Evolutionary conservation across 306 rosid species (phyloP), one percentile per base, ranked within the genome.

Genomic region (Adenanthera pavonina): DNA sequence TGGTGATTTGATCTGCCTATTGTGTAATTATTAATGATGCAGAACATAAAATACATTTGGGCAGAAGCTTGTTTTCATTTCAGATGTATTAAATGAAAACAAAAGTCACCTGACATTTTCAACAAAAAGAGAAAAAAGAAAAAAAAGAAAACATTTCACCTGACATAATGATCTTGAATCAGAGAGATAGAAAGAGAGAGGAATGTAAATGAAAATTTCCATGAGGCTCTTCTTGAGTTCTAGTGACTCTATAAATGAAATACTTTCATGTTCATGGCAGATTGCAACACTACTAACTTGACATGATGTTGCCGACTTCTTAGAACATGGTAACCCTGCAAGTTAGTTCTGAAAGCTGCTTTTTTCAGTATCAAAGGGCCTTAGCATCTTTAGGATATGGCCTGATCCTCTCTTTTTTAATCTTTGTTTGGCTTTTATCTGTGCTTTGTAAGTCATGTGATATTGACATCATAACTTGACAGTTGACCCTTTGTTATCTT

Each of bases 381-480:
- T 74, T 74, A 53, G 51, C 41, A 79, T 62, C 20, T 49, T 35
- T 20, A 14, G 64, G 9, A 57, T 70, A 30, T 76, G 69, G 44
- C 75, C 46, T 20, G 40, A 62, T 3, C 19, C 40, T 19, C 66
- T 59, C 17, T 69, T 49, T 73, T 48, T 25, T 25, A 25, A 48
- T 78, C 56, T 69, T 0, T 12, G 34, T n/a, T 68, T 75, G 12
- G 4, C 44, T 34, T 34, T 12, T 61, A 4, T 60, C 66, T 36
- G 48, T 72, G 14, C 71, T 75, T 47, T 54, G 5, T 17, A 49
- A 67, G 73, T 71, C 43, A 25, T 65, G 49, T 80, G 53, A 72
- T 70, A 34, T 80, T 83, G 65, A 70, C 61, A 48, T 54, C 49
- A 20, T 76, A 79, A 70, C 47, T 56, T 69, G 57, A 14, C 56